These are phyloP conservation scores for Pseudopyricularia javanii DNA, from an alignment of 2,329 filamentous ascomycete species.

Conservation along the genomic window DNA sequence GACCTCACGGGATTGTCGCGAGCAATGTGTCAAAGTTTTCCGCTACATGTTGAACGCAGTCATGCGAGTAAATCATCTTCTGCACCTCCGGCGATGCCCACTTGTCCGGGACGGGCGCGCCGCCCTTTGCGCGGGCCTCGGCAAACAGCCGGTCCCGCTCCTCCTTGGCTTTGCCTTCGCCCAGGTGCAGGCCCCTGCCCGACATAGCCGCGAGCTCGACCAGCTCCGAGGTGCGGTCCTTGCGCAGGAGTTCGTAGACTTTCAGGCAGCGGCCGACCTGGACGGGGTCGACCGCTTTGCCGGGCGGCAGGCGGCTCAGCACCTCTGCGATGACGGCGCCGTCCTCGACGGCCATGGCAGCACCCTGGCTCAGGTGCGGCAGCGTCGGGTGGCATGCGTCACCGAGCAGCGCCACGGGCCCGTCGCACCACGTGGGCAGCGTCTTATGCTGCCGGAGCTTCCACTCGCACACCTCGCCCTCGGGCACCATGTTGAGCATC, in stretches of 20 bases:
- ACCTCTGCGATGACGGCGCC: slow-evolving; percentile 46
- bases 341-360: slow-evolving; percentile 58
- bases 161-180: slow-evolving; percentile 44
- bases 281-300: slow-evolving; percentile 12
- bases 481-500: slow-evolving; percentile 47
- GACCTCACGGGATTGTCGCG: slow-evolving; percentile 13
- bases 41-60: slow-evolving; percentile 42
- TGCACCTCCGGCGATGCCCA: slow-evolving; percentile 61
- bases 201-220: slow-evolving; percentile 41
- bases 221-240: slow-evolving; percentile 37
- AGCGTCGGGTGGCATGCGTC: slow-evolving; percentile 58
- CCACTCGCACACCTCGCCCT: slow-evolving; percentile 55
- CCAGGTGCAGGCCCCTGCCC: slow-evolving; percentile 42
- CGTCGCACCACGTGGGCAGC: slow-evolving; percentile 45
- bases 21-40: slow-evolving; percentile 39
- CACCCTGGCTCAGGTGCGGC: slow-evolving; percentile 55
- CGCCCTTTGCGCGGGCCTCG: slow-evolving; percentile 30
- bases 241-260: slow-evolving; percentile 43
- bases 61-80: slow-evolving; percentile 51
- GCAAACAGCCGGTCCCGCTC: slow-evolving; percentile 46
- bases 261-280: slow-evolving; percentile 35
- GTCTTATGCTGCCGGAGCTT: slow-evolving; percentile 45
- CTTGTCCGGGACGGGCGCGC: slow-evolving; percentile 44
- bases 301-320: slow-evolving; percentile 24
- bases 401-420: slow-evolving; percentile 43